Conservation (phyloP, 495 filamentous ascomycete genomes). For the Penicillium silybi region DNA sequence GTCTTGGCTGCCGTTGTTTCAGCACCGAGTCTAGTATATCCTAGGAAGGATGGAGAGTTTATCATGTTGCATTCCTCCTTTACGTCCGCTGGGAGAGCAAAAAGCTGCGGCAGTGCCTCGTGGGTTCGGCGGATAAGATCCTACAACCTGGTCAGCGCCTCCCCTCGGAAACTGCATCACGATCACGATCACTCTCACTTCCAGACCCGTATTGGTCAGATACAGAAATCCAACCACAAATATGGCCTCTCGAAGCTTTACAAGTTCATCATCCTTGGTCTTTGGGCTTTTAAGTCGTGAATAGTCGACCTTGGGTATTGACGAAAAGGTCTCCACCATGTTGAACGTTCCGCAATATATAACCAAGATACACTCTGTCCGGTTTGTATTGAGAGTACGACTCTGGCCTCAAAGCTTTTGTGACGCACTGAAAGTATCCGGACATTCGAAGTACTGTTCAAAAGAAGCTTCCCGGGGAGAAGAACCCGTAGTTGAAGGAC, state of each 20-base stretch:
- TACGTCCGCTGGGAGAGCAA: slow-evolving; percentile 70
- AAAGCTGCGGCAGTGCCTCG: slow-evolving; percentile 67
- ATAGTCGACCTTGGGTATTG: slow-evolving; percentile 74
- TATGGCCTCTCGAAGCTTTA: slow-evolving; percentile 69
- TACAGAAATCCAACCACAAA: slow-evolving; percentile 92
- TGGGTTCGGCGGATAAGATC: slow-evolving; percentile 66
- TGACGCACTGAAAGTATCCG: too few species aligned
- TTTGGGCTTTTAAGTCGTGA: slow-evolving; percentile 56
- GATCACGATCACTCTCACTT: slow-evolving; percentile 33
- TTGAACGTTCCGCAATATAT: not conserved
- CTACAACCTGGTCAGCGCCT: slow-evolving; percentile 30
- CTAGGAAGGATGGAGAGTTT: slow-evolving; percentile 59
- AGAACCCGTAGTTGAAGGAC: not conserved
- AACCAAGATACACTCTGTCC: not conserved
- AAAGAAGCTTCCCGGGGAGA: too few species aligned
- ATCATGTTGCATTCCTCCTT: slow-evolving; percentile 87
- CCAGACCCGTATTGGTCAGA: slow-evolving; percentile 78
- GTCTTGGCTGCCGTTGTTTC: slow-evolving; percentile 44
- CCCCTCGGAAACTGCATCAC: not conserved
- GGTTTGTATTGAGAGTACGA: not conserved
- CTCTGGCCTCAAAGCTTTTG: not conserved
- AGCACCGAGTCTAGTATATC: slow-evolving; percentile 46
- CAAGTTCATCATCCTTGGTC: slow-evolving; percentile 72
- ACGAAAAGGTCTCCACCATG: slow-evolving; percentile 53
- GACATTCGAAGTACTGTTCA: too few species aligned